These are phyloP conservation scores for Ogataea salicorniae DNA, from an alignment of 805 yeast genomes.

Conservation along the genomic window DNA sequence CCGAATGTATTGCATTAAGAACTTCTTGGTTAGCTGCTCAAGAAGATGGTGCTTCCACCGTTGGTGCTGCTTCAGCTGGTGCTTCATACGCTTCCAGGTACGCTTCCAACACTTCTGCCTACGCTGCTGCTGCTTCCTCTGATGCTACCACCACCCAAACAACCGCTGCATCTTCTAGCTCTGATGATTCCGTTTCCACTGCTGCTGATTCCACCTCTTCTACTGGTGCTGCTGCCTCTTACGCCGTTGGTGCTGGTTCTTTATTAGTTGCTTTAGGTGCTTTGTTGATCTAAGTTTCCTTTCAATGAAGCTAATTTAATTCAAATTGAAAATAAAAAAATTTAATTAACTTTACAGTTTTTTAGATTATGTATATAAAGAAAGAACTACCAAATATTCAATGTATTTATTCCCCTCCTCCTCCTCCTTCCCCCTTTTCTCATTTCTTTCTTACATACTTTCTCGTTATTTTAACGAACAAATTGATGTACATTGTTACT, in stretches of 20 bases:
- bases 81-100: background rate
- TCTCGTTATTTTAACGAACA: no score
- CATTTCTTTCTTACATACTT: no score
- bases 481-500: no score
- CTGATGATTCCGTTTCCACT: background rate
- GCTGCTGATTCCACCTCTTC: conserved; percentile 1
- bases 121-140: background rate
- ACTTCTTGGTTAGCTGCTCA: background rate
- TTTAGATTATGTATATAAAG: background rate
- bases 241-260: conserved; percentile 16
- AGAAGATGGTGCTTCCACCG: background rate
- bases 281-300: conserved; percentile 9
- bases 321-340: background rate
- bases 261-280: conserved; percentile 16
- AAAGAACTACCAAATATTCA: no score
- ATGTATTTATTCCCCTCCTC: no score
- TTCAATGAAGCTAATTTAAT: no score
- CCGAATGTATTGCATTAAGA: conserved; percentile 17
- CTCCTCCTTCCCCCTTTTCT: no score
- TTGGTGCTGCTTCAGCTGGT: background rate
- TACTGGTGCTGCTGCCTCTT: conserved; percentile 11
- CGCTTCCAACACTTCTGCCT: background rate
- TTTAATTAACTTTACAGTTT: background rate
- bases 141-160: background rate
- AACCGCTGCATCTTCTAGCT: background rate